phyloP scores from a whole-genome alignment of 371 early-diverging fungal genomes.

The Apophysomyces elegans region DNA sequence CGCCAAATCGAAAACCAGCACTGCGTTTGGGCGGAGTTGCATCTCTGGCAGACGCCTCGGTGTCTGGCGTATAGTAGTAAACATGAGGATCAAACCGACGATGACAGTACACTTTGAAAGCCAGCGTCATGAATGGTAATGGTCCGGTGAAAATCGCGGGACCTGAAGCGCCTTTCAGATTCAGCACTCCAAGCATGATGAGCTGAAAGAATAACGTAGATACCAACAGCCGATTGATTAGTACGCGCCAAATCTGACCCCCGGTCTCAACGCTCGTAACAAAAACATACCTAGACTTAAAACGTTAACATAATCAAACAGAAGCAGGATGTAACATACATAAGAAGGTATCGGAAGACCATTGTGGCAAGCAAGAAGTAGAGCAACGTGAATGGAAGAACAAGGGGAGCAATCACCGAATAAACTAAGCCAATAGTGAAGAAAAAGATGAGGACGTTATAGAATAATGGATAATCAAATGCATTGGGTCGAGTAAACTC shows the following conservation, averaged over 20 bases:
- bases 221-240: conserved; percentile 73
- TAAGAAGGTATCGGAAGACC: conserved; percentile 71
- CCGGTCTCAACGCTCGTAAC: conserved; percentile 72
- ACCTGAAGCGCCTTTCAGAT: conserved; percentile 43
- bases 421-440: conserved; percentile 71
- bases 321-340: conserved; percentile 26
- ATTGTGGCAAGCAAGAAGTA: conserved; percentile 67
- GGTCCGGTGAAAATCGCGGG: conserved; percentile 59
- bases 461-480: conserved; percentile 74
- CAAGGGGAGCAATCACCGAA: conserved; percentile 73
- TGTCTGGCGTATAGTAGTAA: conserved; percentile 45
- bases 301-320: neutral
- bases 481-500: conserved; percentile 68
- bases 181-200: conserved; percentile 66
- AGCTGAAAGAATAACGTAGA: conserved; percentile 72
- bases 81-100: conserved; percentile 55
- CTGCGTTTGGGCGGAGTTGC: conserved; percentile 21
- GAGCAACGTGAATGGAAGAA: conserved; percentile 64
- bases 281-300: conserved; percentile 54
- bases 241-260: conserved; percentile 78
- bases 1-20: conserved; percentile 56
- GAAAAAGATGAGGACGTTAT: conserved; percentile 69
- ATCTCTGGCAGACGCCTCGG: conserved; percentile 10
- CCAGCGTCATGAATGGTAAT: conserved; percentile 63
- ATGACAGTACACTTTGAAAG: conserved; percentile 58